These are phyloP conservation scores for Jaltomata sinuosa DNA, from an alignment of 257 asterid genomes.

Conservation along the genomic window DNA sequence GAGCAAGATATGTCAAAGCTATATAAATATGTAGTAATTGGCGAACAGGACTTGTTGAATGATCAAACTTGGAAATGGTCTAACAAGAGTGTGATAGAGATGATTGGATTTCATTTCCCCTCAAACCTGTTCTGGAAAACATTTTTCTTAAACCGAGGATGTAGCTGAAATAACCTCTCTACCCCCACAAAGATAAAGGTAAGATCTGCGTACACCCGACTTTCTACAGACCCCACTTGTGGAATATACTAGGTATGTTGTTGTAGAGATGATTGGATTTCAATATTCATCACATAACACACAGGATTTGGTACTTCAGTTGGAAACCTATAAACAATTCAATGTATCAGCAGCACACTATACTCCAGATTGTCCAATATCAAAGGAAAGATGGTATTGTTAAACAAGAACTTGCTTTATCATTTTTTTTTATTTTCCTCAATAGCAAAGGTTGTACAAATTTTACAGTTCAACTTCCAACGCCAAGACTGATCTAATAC, in stretches of 20 bases:
- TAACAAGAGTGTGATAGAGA: neutral
- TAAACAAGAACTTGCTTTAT: neutral
- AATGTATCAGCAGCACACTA: neutral
- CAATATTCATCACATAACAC: neutral
- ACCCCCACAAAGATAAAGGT: no score
- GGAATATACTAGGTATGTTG: no score
- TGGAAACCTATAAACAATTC: neutral
- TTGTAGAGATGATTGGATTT: neutral
- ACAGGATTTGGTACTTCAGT: neutral
- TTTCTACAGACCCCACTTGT: no score
- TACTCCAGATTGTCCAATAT: neutral
- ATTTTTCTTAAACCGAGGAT: no score
- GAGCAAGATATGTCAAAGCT: no score
- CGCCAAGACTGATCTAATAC: neutral
- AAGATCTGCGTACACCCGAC: no score
- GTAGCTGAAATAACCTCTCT: no score
- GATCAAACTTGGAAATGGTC: neutral
- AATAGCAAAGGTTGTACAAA: neutral
- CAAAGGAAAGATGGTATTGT: neutral
- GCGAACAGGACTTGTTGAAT: neutral
- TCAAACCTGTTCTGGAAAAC: no score
- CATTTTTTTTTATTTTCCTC: neutral
- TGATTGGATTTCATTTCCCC: neutral
- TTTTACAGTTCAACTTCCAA: neutral
- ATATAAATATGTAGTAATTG: neutral